Percentiles rank a stretch among this genome's conserved stretches.
Conservation (phyloP, 2,329 filamentous ascomycete genomes). For the Apiospora arundinis region DNA sequence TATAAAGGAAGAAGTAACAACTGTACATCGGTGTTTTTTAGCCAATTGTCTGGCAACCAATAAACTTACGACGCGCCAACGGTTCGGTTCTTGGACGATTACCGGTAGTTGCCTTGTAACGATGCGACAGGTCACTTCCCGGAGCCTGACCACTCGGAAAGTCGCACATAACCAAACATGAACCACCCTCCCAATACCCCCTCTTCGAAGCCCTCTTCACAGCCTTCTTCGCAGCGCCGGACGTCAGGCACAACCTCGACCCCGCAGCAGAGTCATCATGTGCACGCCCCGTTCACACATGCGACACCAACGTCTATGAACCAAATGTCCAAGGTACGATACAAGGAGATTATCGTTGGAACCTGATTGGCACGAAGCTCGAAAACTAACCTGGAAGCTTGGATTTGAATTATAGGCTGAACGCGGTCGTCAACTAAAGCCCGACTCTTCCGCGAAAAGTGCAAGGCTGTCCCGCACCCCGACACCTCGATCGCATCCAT, state of each 20-base stretch:
- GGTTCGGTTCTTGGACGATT: neutral
- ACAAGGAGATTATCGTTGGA: neutral
- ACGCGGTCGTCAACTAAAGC: neutral
- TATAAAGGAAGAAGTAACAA: neutral
- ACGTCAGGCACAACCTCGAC: neutral
- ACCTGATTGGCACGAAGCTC: neutral
- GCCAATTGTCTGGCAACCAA: neutral
- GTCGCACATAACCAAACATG: neutral
- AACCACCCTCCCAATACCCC: neutral
- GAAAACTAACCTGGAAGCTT: neutral
- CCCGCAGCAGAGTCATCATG: neutral
- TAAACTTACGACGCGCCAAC: neutral
- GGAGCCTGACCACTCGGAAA: neutral
- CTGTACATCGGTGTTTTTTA: neutral
- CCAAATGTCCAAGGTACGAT: slow-evolving; percentile 1
- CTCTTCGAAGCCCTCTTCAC: neutral
- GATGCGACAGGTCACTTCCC: slow-evolving; percentile 1
- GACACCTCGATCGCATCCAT: neutral
- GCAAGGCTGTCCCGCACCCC: neutral
- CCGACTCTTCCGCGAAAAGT: neutral
- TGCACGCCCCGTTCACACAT: neutral
- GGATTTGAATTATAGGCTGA: neutral
- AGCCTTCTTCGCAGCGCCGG: no score
- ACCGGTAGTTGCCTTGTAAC: neutral
- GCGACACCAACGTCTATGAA: neutral